phyloP scores from a whole-genome alignment of 441 rosid genomes.

The Bruguiera hainesii region DNA sequence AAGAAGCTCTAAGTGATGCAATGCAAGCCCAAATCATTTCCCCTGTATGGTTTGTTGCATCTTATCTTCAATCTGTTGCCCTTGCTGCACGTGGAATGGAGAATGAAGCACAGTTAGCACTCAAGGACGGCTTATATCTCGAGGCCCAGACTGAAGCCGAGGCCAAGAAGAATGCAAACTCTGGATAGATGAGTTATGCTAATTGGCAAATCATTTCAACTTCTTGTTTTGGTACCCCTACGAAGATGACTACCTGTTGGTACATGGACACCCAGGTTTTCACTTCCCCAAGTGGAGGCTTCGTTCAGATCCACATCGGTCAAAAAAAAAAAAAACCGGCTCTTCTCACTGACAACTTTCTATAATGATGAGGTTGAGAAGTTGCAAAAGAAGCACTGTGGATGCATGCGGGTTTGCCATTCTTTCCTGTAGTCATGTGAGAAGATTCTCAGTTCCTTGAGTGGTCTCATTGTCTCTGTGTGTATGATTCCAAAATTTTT shows the following conservation, averaged over 20 bases:
- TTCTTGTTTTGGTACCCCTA: conserved; percentile 6
- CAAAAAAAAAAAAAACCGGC: conserved; percentile 6
- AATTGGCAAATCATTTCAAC: neutral
- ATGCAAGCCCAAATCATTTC: conserved; percentile 80
- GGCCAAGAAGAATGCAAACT: conserved; percentile 37
- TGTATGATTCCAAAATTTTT: neutral
- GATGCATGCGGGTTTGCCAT: conserved; percentile 4
- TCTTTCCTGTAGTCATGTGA: conserved; percentile 4
- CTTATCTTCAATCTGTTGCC: conserved; percentile 80
- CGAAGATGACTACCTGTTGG: conserved; percentile 19
- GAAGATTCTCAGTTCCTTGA: conserved; percentile 21
- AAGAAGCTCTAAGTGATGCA: conserved; percentile 74
- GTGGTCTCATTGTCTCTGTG: conserved; percentile 21
- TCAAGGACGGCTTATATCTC: conserved; percentile 68
- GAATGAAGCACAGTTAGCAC: conserved; percentile 67
- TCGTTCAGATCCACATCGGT: neutral
- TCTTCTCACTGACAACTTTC: conserved; percentile 2
- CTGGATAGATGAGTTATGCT: conserved; percentile 11
- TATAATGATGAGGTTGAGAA: conserved; percentile 10
- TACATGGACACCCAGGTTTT: neutral
- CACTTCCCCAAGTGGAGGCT: neutral
- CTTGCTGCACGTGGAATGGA: conserved; percentile 59
- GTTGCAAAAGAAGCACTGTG: conserved; percentile 1
- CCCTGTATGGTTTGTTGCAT: conserved; percentile 80
- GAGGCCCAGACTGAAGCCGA: conserved; percentile 23